Evolutionary conservation across 768 basidiomycete species (phyloP).

Genomic region (Leccinum boreale): DNA sequence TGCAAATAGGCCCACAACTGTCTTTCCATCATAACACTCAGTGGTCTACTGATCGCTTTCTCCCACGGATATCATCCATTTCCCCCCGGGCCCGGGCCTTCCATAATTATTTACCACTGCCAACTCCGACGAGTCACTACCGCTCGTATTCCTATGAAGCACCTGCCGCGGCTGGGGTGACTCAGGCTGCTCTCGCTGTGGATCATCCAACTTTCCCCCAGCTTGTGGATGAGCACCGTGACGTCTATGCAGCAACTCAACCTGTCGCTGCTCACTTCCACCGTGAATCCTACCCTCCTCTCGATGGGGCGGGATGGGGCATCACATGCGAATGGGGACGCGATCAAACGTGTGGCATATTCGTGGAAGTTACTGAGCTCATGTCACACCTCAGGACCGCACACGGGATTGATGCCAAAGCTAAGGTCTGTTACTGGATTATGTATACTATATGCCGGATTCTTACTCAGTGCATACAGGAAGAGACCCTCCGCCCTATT

Average conservation of each 20-base stretch:
- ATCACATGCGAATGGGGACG: background rate
- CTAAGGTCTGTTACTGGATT: background rate
- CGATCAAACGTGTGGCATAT: background rate
- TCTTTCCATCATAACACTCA: no score
- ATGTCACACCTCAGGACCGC: background rate
- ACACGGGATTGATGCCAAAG: background rate
- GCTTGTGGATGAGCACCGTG: background rate
- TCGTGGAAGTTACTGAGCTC: background rate
- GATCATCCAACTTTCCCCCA: background rate
- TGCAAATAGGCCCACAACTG: no score
- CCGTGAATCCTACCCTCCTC: background rate
- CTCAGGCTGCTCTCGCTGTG: background rate
- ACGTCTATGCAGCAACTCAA: background rate
- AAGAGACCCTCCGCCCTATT: background rate
- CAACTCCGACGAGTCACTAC: no score
- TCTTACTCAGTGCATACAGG: background rate
- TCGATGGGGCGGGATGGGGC: background rate
- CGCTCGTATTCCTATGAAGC: background rate
- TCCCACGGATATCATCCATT: background rate
- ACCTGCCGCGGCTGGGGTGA: no score
- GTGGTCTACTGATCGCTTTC: no score
- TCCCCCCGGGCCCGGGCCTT: background rate
- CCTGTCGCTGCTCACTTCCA: background rate
- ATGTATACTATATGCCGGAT: background rate
- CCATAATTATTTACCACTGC: background rate